Evolutionary conservation across 768 basidiomycete genomes (phyloP), one percentile per base, ranked within the genome.

Genomic region (Boletus barrowsii): DNA sequence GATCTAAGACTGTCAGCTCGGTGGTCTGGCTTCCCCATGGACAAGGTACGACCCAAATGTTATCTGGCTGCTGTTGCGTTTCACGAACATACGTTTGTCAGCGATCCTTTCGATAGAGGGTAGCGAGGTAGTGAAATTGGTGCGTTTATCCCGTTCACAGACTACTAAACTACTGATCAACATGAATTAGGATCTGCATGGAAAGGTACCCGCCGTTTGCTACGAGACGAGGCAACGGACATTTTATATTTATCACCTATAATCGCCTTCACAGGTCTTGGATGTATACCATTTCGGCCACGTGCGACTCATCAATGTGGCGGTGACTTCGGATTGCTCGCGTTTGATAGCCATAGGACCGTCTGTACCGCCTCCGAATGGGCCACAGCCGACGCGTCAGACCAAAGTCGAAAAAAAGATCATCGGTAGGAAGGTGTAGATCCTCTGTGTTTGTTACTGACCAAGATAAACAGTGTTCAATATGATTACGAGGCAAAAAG

Each of bases 331-430:
- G 36, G 79, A 82, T 55, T 64, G 68, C 40, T 63, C 72, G 44
- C 72, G 80, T 13, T 64, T 82, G 63, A 67, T 82, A 26, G 76
- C 72, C 37, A 76, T 81, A 30, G 81, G 75, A 4, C 79, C 77
- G 5, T 64, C 78, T 10, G 62, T 75, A 30, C 67, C 74, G 2
- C 76, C 76, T 2, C 53, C 62, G 1, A 67, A 76, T 44, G 74
- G 77, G 5, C 66, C 77, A 10, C 76, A 78, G 29, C 81, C 80
- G 5, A 78, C 72, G 7, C 60, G 62, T 55, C 78, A 71, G 55
- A 78, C 78, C 41, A 70, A 75, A 37, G 73, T 75, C 1, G 82
- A 83, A 60, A 82, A 83, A 47, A 76, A 77, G 45, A 76, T 82
- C 36, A 73, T 82, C 29, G 77, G 80, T 81, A 56, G 20, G 76